Evolutionary conservation across 805 yeast species (phyloP).

Genomic region (Saturnispora silvae): DNA sequence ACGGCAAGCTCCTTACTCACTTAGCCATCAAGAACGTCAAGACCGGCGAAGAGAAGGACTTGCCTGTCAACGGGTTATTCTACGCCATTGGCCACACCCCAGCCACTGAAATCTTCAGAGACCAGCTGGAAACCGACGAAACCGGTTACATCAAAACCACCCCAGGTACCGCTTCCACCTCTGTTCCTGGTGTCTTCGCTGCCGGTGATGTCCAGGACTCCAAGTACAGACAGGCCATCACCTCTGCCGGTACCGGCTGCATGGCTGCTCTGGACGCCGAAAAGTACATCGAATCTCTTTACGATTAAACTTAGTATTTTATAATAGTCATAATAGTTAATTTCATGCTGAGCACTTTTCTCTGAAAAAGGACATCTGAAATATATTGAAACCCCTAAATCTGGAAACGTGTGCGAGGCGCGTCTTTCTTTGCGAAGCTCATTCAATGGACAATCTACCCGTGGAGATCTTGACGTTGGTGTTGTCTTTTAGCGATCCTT

Average conservation of each 20-base stretch:
- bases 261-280: conserved; percentile 98
- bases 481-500: conserved; percentile 36
- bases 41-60: conserved; percentile 56
- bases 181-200: conserved; percentile 86
- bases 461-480: conserved; percentile 35
- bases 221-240: conserved; percentile 95
- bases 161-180: conserved; percentile 83
- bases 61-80: conserved; percentile 84
- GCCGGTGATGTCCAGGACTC: conserved; percentile 99
- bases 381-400: no score
- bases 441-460: conserved; percentile 29
- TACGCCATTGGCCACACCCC: conserved; percentile 98
- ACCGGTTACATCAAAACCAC: conserved; percentile 80
- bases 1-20: conserved; percentile 68
- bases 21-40: conserved; percentile 60
- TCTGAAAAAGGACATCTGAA: no score
- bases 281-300: conserved; percentile 52
- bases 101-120: conserved; percentile 73
- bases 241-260: conserved; percentile 99
- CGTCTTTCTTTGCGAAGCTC: no score
- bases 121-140: conserved; percentile 75
- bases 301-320: conserved; percentile 20
- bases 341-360: no score
- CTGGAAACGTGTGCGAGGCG: no score
- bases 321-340: no score